Base-by-base conservation (phyloP, 345 rosid species). In the Melaleuca quinquenervia region DNA sequence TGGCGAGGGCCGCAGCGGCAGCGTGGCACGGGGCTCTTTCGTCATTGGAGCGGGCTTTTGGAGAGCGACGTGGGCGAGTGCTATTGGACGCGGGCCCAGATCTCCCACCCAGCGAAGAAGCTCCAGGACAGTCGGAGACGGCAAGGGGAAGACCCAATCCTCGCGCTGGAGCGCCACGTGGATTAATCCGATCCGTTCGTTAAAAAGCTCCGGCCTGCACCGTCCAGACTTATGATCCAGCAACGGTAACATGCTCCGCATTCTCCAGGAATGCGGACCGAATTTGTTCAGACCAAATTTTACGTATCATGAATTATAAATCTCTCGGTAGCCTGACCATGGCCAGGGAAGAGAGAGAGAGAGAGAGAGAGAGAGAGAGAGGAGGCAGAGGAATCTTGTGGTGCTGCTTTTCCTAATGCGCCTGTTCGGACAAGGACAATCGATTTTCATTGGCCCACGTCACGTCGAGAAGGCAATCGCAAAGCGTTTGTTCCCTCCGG, bases 401-500 rank as follows among this genome's bases (percentile, higher is more conserved):
- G 1, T 18, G 24, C 24, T 2, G 6, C 22, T 70, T 32, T 32
- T 32, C 0, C 21, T 16, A 32, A 16, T 32, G 13, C 1, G 0
- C 78, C 32, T 32, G 16, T 32, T 0, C 0, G 1, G 3, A 32
- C 0, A 1, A 2, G 4, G 24, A 70, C 12, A 18, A 32, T 15
- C 1, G 45, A 32, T 32, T 70, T 20, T 8, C 41, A 4, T 16
- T 4, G 4, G 4, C 0, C 1, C 48, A 18, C 3, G 0, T 64
- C 45, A 16, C 3, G 2, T 70, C 7, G 1, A 32, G 48, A 70
- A 32, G 48, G 78, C 11, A 32, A 64, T 64, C 24, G 5, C 24
- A 16, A 16, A 16, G 3, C 0, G 3, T 64, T 10, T 5, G 3
- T 64, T 64, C 16, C 0, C 1, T 0, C 12, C 5, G 70, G 36